A percentile compares a stretch with the other conserved stretches of the same genome.
Conservation (phyloP, 345 rosid genomes). For the Noccaea caerulescens region DNA sequence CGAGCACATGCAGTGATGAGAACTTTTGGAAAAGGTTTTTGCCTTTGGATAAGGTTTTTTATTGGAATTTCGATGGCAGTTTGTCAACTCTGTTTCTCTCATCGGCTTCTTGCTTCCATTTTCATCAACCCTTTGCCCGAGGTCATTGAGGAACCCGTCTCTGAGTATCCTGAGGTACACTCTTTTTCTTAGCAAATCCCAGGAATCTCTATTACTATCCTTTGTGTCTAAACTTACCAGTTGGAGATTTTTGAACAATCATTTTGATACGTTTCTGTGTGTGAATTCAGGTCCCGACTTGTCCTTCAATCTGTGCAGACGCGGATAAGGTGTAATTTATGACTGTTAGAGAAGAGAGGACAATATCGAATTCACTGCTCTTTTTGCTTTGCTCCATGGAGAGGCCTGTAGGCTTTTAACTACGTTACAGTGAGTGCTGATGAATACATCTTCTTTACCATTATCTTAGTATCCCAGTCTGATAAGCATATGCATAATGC, state of each 20-base stretch:
- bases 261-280: neutral
- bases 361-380: neutral
- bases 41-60: neutral
- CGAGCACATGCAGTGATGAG: neutral
- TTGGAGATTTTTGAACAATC: conserved; percentile 4
- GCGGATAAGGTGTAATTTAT: neutral
- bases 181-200: neutral
- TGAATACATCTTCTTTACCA: neutral
- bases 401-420: neutral
- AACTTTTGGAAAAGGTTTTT: neutral
- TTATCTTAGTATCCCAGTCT: neutral
- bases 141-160: neutral
- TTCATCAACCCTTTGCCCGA: neutral
- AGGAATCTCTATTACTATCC: neutral
- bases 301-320: neutral
- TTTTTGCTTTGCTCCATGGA: neutral
- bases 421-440: neutral
- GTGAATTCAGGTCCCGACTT: neutral
- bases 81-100: neutral
- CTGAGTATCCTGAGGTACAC: neutral
- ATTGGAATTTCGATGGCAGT: neutral
- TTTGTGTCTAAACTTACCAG: neutral
- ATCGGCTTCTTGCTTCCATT: neutral
- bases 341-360: neutral
- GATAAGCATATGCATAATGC: neutral